These are phyloP conservation scores for Pyrus bretschneideri DNA, from an alignment of 306 rosid species.

Conservation along the genomic window DNA sequence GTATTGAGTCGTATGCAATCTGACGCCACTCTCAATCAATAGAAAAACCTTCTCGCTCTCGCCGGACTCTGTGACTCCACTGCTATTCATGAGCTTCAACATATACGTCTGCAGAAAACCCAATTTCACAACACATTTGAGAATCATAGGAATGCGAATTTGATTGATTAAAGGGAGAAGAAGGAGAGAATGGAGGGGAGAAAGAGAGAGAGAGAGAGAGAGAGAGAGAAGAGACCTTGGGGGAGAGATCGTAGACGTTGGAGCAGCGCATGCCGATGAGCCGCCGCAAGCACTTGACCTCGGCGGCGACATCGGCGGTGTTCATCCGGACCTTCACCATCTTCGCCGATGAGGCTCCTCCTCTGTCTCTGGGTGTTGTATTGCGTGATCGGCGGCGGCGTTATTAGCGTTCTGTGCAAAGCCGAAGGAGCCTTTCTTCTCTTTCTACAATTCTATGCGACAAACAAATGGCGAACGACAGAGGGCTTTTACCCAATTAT, in stretches of 20 bases:
- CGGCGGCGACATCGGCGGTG: slow-evolving; percentile 99
- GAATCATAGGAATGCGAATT: background rate
- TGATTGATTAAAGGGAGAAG: background rate
- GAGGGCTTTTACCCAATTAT: no score
- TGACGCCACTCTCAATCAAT: slow-evolving; percentile 87
- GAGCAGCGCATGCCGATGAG: slow-evolving; percentile 98
- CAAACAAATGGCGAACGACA: no score
- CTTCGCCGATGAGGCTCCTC: background rate
- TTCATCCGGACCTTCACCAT: slow-evolving; percentile 99
- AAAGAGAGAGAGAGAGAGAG: background rate
- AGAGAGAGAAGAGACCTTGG: slow-evolving; percentile 47
- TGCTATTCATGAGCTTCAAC: slow-evolving; percentile 88
- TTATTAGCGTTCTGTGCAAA: background rate
- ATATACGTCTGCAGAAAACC: slow-evolving; percentile 61
- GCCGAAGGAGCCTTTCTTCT: background rate
- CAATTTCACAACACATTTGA: background rate
- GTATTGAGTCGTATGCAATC: slow-evolving; percentile 84
- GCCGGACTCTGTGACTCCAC: slow-evolving; percentile 89
- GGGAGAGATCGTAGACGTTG: slow-evolving; percentile 89
- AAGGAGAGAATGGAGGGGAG: background rate
- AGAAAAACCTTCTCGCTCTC: slow-evolving; percentile 92
- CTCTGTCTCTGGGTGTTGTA: background rate
- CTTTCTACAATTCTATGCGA: no score
- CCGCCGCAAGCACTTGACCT: slow-evolving; percentile 75
- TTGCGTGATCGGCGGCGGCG: background rate